Base-by-base conservation (phyloP, 257 asterid genomes). In the Fraxinus pennsylvanica region DNA sequence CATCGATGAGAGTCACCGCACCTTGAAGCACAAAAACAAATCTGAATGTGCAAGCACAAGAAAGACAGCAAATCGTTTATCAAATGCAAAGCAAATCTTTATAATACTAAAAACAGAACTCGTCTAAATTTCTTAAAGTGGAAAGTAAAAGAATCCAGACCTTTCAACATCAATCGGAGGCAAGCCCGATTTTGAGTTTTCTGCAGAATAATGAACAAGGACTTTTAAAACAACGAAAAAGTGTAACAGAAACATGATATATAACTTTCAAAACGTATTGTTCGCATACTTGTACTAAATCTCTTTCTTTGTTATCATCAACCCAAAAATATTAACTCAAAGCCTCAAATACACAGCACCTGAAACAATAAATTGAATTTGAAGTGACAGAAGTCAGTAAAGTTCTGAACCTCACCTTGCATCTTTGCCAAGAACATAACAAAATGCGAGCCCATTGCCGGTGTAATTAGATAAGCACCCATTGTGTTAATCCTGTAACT, bases 401-500 rank as follows among this genome's bases (percentile, higher is more conserved):
- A 61, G 36, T 38, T 32, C 45, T n/a, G 36, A 77, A 79, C 30
- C 74, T 47, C 50, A 95, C 99, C 97, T 92, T 90, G 94, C 98
- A 95, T 89, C 86, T 95, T 95, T 72, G 96, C 98, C 89, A 93
- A 86, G 90, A 87, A 95, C 99, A 95, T 90, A 75, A 85, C 97
- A 73, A 95, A 95, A 83, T 95, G 98, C 5, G 99, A 85, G 30
- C 98, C 98, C 73, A 90, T 90, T 36, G 94, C 86, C 4, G 99
- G 99, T 63, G 99, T 84, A 36, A 93, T 84, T 76, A 93, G 92
- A 86, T 87, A 90, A 70, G 98, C 98, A 57, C 86, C 98, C 71
- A 89, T 68, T 6, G 99, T 87, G 79, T 95, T 89, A 29, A 79
- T 82, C 98, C 97, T 95, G 85, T 30, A 47, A 78, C 66, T 78